phyloP scores from a whole-genome alignment of 192 early-diverging fungal species.

The Kappamyces sp. region DNA sequence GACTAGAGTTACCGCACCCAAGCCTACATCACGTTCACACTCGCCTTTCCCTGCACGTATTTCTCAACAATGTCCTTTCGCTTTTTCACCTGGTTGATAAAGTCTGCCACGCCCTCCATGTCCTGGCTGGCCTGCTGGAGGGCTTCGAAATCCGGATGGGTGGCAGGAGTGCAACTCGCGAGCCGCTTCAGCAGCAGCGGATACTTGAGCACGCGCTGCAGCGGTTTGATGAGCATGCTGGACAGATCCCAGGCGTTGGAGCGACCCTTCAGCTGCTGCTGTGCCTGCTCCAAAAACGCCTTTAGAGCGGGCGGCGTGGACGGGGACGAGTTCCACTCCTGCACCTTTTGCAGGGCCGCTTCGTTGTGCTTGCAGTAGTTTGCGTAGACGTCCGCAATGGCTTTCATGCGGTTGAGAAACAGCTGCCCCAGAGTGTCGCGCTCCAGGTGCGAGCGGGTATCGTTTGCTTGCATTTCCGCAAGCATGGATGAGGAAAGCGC shows the following conservation, averaged over 20 bases:
- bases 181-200: conserved; percentile 75
- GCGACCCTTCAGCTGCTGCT: conserved; percentile 59
- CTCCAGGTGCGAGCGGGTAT: conserved; percentile 1
- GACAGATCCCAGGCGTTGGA: conserved; percentile 90
- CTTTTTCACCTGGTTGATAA: conserved; percentile 79
- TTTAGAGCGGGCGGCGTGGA: conserved; percentile 40
- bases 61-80: conserved; percentile 83
- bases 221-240: conserved; percentile 89
- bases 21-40: conserved; percentile 62
- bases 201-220: conserved; percentile 96
- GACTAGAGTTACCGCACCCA: conserved; percentile 34
- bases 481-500: conserved; percentile 59
- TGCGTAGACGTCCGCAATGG: conserved; percentile 55
- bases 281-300: conserved; percentile 28
- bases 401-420: conserved; percentile 24
- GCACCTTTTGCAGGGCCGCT: conserved; percentile 52
- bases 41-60: conserved; percentile 67
- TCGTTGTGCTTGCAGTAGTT: conserved; percentile 77
- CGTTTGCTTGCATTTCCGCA: conserved; percentile 54
- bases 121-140: conserved; percentile 40
- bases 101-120: conserved; percentile 64
- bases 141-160: conserved; percentile 53
- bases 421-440: conserved; percentile 37
- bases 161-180: conserved; percentile 45
- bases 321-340: conserved; percentile 47